phyloP scores from a whole-genome alignment of 2,329 filamentous ascomycete species.

The Colletotrichum gloeosporioides region DNA sequence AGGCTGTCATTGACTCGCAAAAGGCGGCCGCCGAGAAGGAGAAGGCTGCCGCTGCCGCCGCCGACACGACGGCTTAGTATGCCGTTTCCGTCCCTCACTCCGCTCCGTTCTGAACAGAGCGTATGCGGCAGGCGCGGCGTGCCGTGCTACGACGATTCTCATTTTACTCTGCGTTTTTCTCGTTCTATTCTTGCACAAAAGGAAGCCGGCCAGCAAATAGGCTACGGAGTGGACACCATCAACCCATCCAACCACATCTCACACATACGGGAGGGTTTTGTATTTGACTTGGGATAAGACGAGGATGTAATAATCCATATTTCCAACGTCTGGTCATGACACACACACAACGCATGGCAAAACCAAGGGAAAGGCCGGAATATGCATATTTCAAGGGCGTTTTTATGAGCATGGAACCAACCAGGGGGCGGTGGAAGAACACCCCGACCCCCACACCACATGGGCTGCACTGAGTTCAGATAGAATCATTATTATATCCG shows the following conservation, averaged over 20 bases:
- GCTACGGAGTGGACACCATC: neutral
- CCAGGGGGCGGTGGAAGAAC: neutral
- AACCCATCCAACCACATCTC: neutral
- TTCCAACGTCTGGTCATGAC: neutral
- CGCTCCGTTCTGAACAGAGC: conserved; percentile 1
- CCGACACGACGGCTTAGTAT: conserved; percentile 21
- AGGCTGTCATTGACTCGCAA: conserved; percentile 63
- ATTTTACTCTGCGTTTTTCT: neutral
- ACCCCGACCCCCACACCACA: neutral
- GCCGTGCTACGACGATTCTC: neutral
- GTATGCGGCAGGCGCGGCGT: neutral
- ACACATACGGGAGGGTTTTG: neutral
- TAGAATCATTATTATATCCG: conserved; percentile 7
- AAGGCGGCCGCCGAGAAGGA: conserved; percentile 50
- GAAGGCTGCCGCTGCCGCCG: conserved; percentile 27
- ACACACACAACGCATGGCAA: neutral
- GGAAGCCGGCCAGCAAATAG: neutral
- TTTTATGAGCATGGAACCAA: conserved; percentile 5
- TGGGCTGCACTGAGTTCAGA: conserved; percentile 12
- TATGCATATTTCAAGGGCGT: conserved; percentile 19
- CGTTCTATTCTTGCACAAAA: conserved; percentile 9
- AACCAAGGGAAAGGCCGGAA: conserved; percentile 9
- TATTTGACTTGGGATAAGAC: neutral
- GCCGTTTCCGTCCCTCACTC: neutral
- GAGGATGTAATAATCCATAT: neutral